Evolutionary conservation across 139 green algal genomes (phyloP), one percentile per base, ranked within the genome.

Genomic region (Penium margaritaceum): DNA sequence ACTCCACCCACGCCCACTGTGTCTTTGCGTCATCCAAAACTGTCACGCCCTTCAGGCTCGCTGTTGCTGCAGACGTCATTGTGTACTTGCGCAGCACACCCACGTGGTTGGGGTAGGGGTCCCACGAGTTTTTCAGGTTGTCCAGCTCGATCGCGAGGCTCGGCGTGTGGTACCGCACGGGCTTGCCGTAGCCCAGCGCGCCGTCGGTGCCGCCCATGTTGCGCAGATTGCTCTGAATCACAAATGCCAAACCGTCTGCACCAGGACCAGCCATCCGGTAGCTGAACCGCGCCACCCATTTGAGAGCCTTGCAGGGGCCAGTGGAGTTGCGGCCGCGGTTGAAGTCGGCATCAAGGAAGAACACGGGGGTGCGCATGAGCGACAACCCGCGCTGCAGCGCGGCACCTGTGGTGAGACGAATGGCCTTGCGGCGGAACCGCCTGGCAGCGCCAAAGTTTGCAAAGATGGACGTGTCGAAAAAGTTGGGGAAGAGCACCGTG

Each of bases 191-290:
- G 24, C 51, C 51, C 24, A 60, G 51, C 5, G 29, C 29, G 21
- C 51, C 51, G 51, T 60, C 51, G 24, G 51, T n/a, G 24, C 24
- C 29, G 15, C 51, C 51, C 0, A 60, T n/a, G 51, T 60, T 60
- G 24, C 51, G 51, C 51, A 60, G 51, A n/a, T 60, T 60, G 51
- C 24, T 33, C 51, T 24, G 30, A 24, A 60, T 60, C 14, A 60
- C 51, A 60, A 60, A 60, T 24, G 51, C 51, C 51, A 60, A 60
- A 24, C 51, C 51, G n/a, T 60, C 51, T n/a, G n/a, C n/a, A 60
- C 24, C 51, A 5, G 12, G 29, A 24, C 51, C 51, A 24, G 51
- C 29, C 51, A 24, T 33, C 51, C 30, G 29, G 51, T 33, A 60
- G 24, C 15, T 6, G 19, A 60, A 60, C 24, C 29, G 24, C 24